Conservation (phyloP, 805 yeast genomes). For the Cyberlindnera suaveolens region DNA sequence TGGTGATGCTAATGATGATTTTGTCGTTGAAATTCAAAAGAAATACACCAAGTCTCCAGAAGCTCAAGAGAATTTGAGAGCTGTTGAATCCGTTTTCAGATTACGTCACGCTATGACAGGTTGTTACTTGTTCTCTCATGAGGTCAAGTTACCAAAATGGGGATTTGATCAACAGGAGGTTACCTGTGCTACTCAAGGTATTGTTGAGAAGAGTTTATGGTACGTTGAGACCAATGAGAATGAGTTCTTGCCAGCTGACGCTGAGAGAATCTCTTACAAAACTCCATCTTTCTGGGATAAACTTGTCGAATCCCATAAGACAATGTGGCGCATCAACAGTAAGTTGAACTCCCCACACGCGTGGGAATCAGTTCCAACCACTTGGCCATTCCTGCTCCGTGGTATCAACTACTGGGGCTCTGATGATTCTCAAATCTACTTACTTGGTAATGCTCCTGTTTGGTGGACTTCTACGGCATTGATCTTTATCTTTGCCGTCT, state of each 20-base stretch:
- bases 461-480: conserved; percentile 69
- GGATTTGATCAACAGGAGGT: conserved; percentile 84
- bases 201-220: conserved; percentile 56
- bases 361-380: conserved; percentile 64
- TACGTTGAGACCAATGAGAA: conserved; percentile 67
- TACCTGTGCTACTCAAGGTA: conserved; percentile 69
- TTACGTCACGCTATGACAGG: conserved; percentile 77
- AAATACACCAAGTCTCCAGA: conserved; percentile 41
- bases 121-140: conserved; percentile 70
- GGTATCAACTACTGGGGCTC: conserved; percentile 80
- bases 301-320: conserved; percentile 56
- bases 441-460: conserved; percentile 70
- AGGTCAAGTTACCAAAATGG: conserved; percentile 73
- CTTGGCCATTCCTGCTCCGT: conserved; percentile 71
- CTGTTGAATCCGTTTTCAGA: conserved; percentile 66
- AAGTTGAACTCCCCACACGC: conserved; percentile 64
- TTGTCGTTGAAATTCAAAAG: conserved; percentile 65
- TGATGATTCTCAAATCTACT: conserved; percentile 55
- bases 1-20: conserved; percentile 84
- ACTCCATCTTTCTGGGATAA: conserved; percentile 50
- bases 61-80: conserved; percentile 51
- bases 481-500: conserved; percentile 44
- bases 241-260: conserved; percentile 34
- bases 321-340: conserved; percentile 74
- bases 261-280: conserved; percentile 48